phyloP scores from a whole-genome alignment of 495 filamentous ascomycete species.

The Neurospora sublineolata region DNA sequence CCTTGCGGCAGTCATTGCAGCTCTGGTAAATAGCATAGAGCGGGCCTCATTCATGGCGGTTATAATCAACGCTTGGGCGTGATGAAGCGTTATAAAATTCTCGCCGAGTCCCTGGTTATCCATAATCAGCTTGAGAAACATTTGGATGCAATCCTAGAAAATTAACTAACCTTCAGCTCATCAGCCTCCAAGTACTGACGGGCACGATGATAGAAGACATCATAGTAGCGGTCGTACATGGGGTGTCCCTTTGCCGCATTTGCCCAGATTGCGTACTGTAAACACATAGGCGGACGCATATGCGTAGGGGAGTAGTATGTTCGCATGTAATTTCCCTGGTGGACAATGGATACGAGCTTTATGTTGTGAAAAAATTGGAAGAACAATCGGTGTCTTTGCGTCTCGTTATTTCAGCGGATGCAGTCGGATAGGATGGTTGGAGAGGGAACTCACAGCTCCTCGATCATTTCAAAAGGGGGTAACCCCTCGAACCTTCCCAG shows the following conservation, averaged over 20 bases:
- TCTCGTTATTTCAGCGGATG: background rate
- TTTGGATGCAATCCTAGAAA: background rate
- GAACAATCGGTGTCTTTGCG: constrained; percentile 12
- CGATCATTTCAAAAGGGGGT: constrained; percentile 35
- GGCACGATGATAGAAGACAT: constrained; percentile 34
- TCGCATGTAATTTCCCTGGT: constrained; percentile 27
- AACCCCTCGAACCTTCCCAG: constrained; percentile 33
- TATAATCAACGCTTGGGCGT: constrained; percentile 37
- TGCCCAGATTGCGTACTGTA: constrained; percentile 40
- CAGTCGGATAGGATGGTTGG: background rate
- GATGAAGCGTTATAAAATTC: constrained; percentile 34
- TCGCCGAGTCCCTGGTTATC: constrained; percentile 26
- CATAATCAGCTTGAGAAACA: background rate
- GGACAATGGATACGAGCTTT: constrained; percentile 29
- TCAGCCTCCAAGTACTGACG: constrained; percentile 39
- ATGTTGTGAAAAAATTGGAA: constrained; percentile 23
- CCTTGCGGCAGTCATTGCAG: constrained; percentile 32
- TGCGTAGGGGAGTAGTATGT: constrained; percentile 32
- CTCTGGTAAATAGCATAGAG: constrained; percentile 30
- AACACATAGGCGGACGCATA: constrained; percentile 36
- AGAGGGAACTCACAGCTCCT: constrained; percentile 31
- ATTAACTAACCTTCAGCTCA: constrained; percentile 31
- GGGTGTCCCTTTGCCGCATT: constrained; percentile 26
- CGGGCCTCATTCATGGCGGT: constrained; percentile 34
- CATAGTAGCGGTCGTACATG: constrained; percentile 29